Evolutionary conservation across 2,329 filamentous ascomycete species (phyloP).

Genomic region (Annulohypoxylon truncatum): DNA sequence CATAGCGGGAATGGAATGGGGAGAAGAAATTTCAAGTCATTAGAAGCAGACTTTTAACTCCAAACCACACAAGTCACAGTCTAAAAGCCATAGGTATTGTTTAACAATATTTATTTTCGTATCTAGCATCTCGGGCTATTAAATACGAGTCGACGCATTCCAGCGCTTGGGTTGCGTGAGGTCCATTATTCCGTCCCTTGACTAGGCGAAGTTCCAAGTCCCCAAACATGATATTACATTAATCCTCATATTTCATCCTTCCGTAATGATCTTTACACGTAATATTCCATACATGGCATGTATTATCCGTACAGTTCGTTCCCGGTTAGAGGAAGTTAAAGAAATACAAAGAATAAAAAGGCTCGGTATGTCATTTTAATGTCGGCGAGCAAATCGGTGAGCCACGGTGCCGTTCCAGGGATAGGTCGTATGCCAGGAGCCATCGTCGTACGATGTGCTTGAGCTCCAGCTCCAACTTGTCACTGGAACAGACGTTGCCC

Average conservation of each 20-base stretch:
- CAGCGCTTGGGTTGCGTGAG: constrained; percentile 46
- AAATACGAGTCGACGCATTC: constrained; percentile 37
- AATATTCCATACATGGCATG: constrained; percentile 1
- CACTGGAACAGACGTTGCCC: constrained; percentile 30
- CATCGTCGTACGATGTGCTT: constrained; percentile 54
- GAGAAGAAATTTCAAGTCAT: background rate
- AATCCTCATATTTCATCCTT: constrained; percentile 12
- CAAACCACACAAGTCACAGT: background rate
- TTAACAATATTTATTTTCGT: constrained; percentile 11
- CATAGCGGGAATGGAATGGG: background rate
- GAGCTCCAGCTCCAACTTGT: constrained; percentile 35
- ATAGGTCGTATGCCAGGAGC: constrained; percentile 60
- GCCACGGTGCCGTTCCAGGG: constrained; percentile 57
- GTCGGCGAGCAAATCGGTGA: constrained; percentile 36
- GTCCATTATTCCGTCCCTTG: constrained; percentile 20
- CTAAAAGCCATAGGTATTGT: background rate
- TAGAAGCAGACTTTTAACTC: too few relatives aligned
- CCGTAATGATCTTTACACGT: constrained; percentile 3
- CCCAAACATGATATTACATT: constrained; percentile 44
- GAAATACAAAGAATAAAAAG: background rate
- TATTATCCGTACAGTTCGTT: constrained; percentile 3
- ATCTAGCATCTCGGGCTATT: constrained; percentile 4
- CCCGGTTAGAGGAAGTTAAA: background rate
- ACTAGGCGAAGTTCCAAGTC: background rate
- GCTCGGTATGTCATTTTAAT: background rate